phyloP scores from a whole-genome alignment of 495 filamentous ascomycete genomes.

The Jackrogersella multiformis region DNA sequence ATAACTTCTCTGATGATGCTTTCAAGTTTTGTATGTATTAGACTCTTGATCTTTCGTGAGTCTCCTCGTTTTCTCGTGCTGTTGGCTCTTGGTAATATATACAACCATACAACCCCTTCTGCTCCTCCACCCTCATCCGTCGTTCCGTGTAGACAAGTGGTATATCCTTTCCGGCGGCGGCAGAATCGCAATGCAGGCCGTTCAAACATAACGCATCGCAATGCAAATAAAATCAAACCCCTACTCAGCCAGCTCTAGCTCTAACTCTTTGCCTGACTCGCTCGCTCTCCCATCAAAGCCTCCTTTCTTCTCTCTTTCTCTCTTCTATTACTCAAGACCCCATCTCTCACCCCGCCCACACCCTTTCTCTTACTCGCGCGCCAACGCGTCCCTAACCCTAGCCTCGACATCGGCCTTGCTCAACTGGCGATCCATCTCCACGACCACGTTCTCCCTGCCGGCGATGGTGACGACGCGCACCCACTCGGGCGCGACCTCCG shows the following conservation, averaged over 20 bases:
- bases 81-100: neutral
- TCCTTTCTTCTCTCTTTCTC: no score
- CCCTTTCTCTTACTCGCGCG: conserved; percentile 14
- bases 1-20: no score
- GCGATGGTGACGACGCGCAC: conserved; percentile 64
- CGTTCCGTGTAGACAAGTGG: neutral
- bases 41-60: no score
- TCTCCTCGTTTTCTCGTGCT: neutral
- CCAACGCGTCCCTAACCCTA: conserved; percentile 54
- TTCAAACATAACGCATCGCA: conserved; percentile 23
- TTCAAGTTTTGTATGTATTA: no score
- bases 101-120: neutral
- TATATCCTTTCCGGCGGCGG: conserved; percentile 12
- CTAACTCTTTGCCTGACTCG: neutral
- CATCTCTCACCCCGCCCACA: no score
- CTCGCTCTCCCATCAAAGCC: neutral
- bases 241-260: neutral
- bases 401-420: conserved; percentile 54
- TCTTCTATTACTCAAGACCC: no score
- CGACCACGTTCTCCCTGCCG: conserved; percentile 65
- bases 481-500: conserved; percentile 72
- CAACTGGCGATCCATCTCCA: conserved; percentile 57
- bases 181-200: conserved; percentile 14
- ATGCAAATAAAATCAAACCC: conserved; percentile 14
- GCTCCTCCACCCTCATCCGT: no score